Evolutionary conservation across 495 filamentous ascomycete genomes (phyloP), one percentile per base, ranked within the genome.

Genomic region (Penicillium turbatum): DNA sequence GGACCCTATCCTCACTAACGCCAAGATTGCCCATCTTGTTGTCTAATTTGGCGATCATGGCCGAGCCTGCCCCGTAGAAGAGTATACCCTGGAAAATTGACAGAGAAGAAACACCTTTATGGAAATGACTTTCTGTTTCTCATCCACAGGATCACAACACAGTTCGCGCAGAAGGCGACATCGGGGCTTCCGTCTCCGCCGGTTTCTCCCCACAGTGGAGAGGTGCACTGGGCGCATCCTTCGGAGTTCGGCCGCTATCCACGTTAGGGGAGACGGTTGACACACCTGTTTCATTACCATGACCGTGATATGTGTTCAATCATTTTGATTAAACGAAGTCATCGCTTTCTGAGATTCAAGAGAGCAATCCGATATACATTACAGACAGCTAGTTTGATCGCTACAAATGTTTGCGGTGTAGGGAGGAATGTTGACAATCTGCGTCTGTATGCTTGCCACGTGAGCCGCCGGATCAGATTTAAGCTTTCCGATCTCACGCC

Each of bases 91-190:
- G 3, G 24, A 24, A 17, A 16, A n/a, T 13, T 24, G n/a, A 19
- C 7, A 13, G 12, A 21, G 9, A n/a, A 24, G 8, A 11, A 9
- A 32, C 44, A 17, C n/a, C 15, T 3, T 12, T 13, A 50, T 5
- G 34, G 41, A 32, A 29, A 31, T 45, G 24, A 8, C 16, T 13
- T 51, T 50, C 19, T 15, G 52, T 45, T 60, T 52, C 40, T 49
- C 42, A 19, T 37, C 5, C 26, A 6, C 45, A 47, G 10, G 45
- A 58, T 54, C 39, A 50, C 48, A 43, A 30, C 35, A 46, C n/a
- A n/a, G n/a, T n/a, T 29, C 54, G 38, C 48, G 47, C 51, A 11
- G 16, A 32, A 66, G 57, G 59, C 60, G 60, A 66, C 60, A 61
- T 66, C 21, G 30, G 51, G 52, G 7, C 27, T 48, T 51, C 45